Base-by-base conservation (phyloP, 2,329 filamentous ascomycete species). In the Cladorrhinum sp. region DNA sequence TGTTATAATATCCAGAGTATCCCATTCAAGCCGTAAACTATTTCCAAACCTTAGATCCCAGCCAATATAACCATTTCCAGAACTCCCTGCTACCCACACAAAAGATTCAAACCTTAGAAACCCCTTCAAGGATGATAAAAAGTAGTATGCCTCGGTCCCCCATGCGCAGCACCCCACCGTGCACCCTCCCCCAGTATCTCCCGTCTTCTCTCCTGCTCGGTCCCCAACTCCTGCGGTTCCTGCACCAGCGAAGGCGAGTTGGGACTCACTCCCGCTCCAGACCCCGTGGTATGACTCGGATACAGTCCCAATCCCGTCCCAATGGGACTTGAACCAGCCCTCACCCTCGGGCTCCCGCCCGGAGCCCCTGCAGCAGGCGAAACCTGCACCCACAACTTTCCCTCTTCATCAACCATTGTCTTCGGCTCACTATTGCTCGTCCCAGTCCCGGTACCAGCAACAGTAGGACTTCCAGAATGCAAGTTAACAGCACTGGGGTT, bases 381-480 rank as follows among this genome's bases (percentile, higher is more conserved):
- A n/a, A 68, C 64, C 39, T 63, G 65, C 60, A 67, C 62, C 66
- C 66, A 68, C n/a, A 68, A 24, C 57, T 65, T 30, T 1, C 64
- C 66, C 42, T 65, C 64, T 0, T 60, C 39, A 23, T 68, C 66
- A 6, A 67, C 52, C 53, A 63, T 68, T 2, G 65, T 62, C 48
- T 53, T 57, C n/a, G 61, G 59, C 46, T 55, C 59, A 14, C 24
- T 42, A 9, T 18, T 20, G 18, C 53, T 56, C 26, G 39, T 62
- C 14, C 61, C 57, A 36, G 39, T 62, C 14, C 61, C 57, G 1
- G 28, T 53, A 2, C 46, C 51, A 20, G 48, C 23, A 5, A 33
- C 58, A 18, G 42, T 57, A 12, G 50, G 59, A 12, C 9, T 50
- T 20, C 58, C 39, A 26, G 33, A 21, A 8, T 20, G 28, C 9